A percentile compares a stretch with the other conserved stretches of the same genome.
Evolutionary conservation across 768 basidiomycete species (phyloP).

Genomic region (Mrakia blollopis): DNA sequence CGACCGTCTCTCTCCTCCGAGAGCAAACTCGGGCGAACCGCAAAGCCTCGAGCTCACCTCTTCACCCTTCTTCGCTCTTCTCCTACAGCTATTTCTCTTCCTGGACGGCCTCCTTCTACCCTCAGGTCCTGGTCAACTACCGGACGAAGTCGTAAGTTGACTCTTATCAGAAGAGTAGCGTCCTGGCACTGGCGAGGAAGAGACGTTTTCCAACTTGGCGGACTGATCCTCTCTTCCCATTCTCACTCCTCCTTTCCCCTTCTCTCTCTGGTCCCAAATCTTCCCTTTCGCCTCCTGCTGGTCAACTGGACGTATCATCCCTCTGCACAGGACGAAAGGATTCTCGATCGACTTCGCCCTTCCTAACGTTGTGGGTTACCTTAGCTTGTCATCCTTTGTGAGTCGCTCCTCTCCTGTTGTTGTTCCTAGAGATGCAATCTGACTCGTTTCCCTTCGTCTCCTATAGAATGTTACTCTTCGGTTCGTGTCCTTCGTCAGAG

Average conservation of each 20-base stretch:
- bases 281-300: neutral
- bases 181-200: too few relatives aligned
- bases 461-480: slow-evolving; percentile 39
- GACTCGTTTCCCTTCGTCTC: too few relatives aligned
- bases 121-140: slow-evolving; percentile 46
- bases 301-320: neutral
- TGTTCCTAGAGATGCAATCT: too few relatives aligned
- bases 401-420: too few relatives aligned
- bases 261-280: neutral
- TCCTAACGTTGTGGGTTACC: slow-evolving; percentile 47
- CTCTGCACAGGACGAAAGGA: slow-evolving; percentile 40
- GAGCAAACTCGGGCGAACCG: neutral
- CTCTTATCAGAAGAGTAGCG: neutral
- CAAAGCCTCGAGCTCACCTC: neutral
- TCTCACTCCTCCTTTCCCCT: slow-evolving; percentile 3
- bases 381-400: slow-evolving; percentile 42
- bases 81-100: slow-evolving; percentile 33
- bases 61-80: neutral
- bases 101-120: slow-evolving; percentile 46
- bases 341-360: slow-evolving; percentile 46
- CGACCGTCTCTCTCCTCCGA: neutral
- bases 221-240: slow-evolving; percentile 4
- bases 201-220: too few relatives aligned
- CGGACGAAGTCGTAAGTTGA: slow-evolving; percentile 39
- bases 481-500: slow-evolving; percentile 40